phyloP scores from a whole-genome alignment of 208 protist genomes.

The Lotmaria passim region DNA sequence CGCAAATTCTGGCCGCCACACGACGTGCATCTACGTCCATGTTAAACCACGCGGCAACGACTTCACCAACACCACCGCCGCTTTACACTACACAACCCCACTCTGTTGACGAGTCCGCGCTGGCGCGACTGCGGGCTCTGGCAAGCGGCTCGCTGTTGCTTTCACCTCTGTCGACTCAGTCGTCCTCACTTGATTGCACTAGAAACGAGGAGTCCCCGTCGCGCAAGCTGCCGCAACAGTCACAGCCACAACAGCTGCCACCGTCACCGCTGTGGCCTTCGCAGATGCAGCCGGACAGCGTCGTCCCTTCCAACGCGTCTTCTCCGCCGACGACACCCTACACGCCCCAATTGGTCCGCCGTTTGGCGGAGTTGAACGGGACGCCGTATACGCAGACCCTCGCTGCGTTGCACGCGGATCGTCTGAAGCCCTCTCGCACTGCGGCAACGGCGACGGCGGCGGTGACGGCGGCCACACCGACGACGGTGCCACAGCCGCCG shows the following conservation, averaged over 20 bases:
- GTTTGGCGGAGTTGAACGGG: conserved; percentile 27
- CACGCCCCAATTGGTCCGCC: conserved; percentile 25
- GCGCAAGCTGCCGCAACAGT: too few species aligned
- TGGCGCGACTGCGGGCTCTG: conserved; percentile 33
- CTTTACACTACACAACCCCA: neutral
- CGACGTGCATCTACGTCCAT: neutral
- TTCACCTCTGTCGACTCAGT: neutral
- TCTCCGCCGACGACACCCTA: conserved; percentile 22
- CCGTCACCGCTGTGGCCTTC: conserved; percentile 9
- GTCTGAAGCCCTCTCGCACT: conserved; percentile 20
- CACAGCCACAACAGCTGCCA: too few species aligned
- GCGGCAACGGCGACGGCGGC: neutral
- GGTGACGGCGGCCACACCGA: neutral
- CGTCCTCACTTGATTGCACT: neutral
- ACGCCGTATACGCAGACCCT: conserved; percentile 8
- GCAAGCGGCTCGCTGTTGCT: conserved; percentile 15
- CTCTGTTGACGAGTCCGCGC: conserved; percentile 15
- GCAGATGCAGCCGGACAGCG: neutral
- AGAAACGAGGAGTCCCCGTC: conserved; percentile 26
- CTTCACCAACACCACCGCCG: neutral
- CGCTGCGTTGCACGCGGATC: conserved; percentile 7
- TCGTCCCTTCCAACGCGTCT: neutral
- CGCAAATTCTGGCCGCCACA: neutral
- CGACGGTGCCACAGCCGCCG: neutral
- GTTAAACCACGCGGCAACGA: neutral